These are phyloP conservation scores for Saposhnikovia divaricata DNA, from an alignment of 129 eudicot genomes.

Conservation along the genomic window DNA sequence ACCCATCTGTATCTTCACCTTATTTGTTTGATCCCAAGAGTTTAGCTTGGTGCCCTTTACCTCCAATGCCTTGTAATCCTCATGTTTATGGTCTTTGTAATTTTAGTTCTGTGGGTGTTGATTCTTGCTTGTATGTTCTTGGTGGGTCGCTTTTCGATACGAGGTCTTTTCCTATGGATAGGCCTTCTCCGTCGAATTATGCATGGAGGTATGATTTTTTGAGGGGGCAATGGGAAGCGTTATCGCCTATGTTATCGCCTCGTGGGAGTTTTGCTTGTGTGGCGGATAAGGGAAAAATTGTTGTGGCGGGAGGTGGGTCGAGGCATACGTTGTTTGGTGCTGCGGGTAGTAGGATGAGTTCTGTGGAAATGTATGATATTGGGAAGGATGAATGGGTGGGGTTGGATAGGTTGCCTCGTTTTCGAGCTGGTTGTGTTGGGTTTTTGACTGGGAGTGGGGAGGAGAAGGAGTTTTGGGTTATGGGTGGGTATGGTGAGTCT, in stretches of 20 bases:
- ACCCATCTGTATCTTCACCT: constrained; percentile 65
- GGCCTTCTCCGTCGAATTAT: constrained; percentile 50
- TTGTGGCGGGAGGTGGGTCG: constrained; percentile 95
- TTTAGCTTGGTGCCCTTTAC: constrained; percentile 65
- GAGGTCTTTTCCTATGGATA: constrained; percentile 67
- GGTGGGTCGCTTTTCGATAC: constrained; percentile 96
- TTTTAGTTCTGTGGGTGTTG: constrained; percentile 43
- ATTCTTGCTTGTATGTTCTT: constrained; percentile 44
- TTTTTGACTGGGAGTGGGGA: constrained; percentile 48
- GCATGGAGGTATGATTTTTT: constrained; percentile 49
- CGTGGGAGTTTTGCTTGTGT: constrained; percentile 92
- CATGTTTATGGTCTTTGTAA: constrained; percentile 73
- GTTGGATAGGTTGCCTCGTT: constrained; percentile 66
- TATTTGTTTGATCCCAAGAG: constrained; percentile 61
- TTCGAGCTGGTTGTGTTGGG: constrained; percentile 90
- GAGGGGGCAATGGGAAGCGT: constrained; percentile 34
- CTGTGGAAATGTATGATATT: constrained; percentile 81
- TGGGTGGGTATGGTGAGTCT: constrained; percentile 95
- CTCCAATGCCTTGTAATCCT: constrained; percentile 86
- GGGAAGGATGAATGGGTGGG: constrained; percentile 72
- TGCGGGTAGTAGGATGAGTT: constrained; percentile 81
- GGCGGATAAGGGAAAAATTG: constrained; percentile 34
- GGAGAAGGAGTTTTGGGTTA: constrained; percentile 77
- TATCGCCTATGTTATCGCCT: constrained; percentile 62
- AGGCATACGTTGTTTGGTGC: constrained; percentile 81